phyloP scores from a whole-genome alignment of 768 basidiomycete species.

The Lactarius tabidus region DNA sequence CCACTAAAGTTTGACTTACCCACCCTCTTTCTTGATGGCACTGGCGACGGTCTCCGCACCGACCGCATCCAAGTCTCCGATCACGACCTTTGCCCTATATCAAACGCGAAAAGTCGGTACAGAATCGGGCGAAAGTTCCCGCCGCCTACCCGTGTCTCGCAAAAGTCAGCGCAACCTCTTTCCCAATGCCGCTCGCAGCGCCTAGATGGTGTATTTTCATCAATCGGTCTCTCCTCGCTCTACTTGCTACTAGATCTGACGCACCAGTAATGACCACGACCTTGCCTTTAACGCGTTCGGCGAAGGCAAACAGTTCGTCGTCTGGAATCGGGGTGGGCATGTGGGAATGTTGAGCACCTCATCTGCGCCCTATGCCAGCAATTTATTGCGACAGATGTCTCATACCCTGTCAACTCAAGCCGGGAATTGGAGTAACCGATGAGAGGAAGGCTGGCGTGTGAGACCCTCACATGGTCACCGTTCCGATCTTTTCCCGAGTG shows the following conservation, averaged over 20 bases:
- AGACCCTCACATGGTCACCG: too few relatives aligned
- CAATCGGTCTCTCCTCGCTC: background rate
- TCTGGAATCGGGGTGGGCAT: constrained; percentile 16
- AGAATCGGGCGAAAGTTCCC: background rate
- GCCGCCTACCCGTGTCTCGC: constrained; percentile 44
- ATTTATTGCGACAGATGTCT: background rate
- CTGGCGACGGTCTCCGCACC: constrained; percentile 40
- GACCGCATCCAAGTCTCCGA: constrained; percentile 46
- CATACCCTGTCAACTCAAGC: background rate
- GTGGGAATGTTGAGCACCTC: background rate
- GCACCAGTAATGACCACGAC: constrained; percentile 21
- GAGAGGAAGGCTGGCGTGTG: background rate
- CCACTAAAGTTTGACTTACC: constrained; percentile 35
- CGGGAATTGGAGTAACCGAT: background rate
- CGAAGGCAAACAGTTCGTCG: constrained; percentile 7
- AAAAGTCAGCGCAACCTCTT: constrained; percentile 47
- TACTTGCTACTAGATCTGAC: background rate
- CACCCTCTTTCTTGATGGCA: constrained; percentile 41
- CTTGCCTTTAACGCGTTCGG: constrained; percentile 17
- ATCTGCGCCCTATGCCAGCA: background rate
- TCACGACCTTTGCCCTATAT: constrained; percentile 43
- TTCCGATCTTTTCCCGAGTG: background rate
- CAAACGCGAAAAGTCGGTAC: background rate
- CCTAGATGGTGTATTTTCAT: constrained; percentile 1
- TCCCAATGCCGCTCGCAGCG: constrained; percentile 44